phyloP scores from a whole-genome alignment of 2,329 filamentous ascomycete species.

The Alternaria panax region DNA sequence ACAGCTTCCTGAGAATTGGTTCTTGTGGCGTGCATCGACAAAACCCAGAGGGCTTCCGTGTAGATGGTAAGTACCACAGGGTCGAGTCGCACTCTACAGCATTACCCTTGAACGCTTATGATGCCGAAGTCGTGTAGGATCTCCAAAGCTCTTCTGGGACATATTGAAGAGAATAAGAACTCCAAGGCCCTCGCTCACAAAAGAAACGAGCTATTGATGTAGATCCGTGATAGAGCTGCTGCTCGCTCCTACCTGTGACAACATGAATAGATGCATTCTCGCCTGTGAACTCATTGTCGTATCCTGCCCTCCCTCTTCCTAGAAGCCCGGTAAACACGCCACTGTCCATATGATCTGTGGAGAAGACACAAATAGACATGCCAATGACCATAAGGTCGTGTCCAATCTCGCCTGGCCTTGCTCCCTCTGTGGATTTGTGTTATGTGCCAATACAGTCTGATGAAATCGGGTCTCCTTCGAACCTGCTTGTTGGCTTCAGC shows the following conservation, averaged over 20 bases:
- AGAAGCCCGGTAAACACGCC: slow-evolving; percentile 3
- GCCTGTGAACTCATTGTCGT: neutral
- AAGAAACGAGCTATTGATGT: slow-evolving; percentile 22
- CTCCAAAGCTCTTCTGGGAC: neutral
- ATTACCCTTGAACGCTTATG: neutral
- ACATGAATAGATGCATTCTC: neutral
- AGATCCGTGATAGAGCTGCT: neutral
- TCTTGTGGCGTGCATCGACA: neutral
- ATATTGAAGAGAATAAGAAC: neutral
- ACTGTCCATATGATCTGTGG: neutral
- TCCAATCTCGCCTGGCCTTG: neutral
- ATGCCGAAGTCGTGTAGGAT: neutral
- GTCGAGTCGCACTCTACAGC: neutral
- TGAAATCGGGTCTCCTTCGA: slow-evolving; percentile 4
- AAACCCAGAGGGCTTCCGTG: neutral
- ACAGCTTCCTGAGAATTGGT: neutral
- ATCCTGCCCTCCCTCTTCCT: slow-evolving; percentile 7
- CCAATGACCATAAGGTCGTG: neutral
- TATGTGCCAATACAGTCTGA: neutral
- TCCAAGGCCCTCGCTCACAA: slow-evolving; percentile 17
- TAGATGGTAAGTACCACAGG: neutral
- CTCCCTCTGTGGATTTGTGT: neutral
- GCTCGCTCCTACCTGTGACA: neutral
- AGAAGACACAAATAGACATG: neutral
- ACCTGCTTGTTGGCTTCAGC: neutral